Base-by-base conservation (phyloP, 2,329 filamentous ascomycete species). In the Rhytidhysteron rufulum region DNA sequence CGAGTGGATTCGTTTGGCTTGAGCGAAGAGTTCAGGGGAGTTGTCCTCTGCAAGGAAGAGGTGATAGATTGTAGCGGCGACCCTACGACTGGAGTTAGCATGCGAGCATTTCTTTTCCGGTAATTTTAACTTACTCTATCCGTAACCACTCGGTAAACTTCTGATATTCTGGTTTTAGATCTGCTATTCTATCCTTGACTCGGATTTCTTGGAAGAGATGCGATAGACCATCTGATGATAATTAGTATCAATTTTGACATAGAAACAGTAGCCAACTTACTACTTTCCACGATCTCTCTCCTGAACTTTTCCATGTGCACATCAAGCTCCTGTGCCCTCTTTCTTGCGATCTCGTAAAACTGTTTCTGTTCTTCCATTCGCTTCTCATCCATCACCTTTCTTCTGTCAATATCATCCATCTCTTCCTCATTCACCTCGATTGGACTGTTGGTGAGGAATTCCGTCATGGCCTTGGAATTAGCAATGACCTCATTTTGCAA, bases 61-160 rank as follows among this genome's bases (percentile, higher is more conserved):
- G 64, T 98, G 93, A 61, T 98, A 98, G 43, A 97, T 82, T 17
- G 93, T 96, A 30, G 93, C 93, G 18, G 93, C 93, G 35, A 98
- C 84, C 69, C 72, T 75, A 38, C 4, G 24, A 22, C n/a, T 10
- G 5, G 17, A 15, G 15, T 33, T 25, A 19, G 32, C 52, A 32
- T 34, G 33, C 38, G 22, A 38, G 25, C 22, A 18, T 21, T 37
- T 11, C 9, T 25, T 16, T 3, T n/a, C 7, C 13, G 6, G 24
- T 39, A 11, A 15, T 13, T 31, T 13, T 11, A 16, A 58, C 68
- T 38, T 59, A 74, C 70, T 98, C 93, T 57, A 98, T 98, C 29
- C 93, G 84, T 37, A 97, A 73, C 93, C 93, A 98, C 65, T 98
- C 93, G 15, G 91, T 91, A 61, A 98, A 97, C 63, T 97, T 98